Conservation (phyloP, 345 rosid genomes). For the Heritiera fomes region DNA sequence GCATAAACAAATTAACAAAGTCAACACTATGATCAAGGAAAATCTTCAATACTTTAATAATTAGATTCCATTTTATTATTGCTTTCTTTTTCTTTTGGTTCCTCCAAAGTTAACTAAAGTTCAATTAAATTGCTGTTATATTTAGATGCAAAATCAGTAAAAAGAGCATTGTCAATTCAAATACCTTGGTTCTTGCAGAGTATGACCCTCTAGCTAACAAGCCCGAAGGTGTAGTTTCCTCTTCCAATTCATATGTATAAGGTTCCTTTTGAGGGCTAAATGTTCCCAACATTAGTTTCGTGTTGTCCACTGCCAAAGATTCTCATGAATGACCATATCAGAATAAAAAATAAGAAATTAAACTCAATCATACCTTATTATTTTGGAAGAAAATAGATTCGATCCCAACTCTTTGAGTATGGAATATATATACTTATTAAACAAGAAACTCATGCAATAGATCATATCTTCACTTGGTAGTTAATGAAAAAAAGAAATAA, state of each 20-base stretch:
- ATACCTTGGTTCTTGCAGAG: slow-evolving; percentile 71
- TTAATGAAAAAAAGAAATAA: too few species aligned
- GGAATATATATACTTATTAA: too few species aligned
- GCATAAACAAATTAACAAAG: not conserved
- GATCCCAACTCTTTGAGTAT: too few species aligned
- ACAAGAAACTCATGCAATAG: too few species aligned
- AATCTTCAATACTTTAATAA: not conserved
- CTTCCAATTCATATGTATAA: slow-evolving; percentile 60
- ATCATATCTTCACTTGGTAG: too few species aligned
- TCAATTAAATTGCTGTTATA: too few species aligned
- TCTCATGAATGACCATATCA: not conserved
- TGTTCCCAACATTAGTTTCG: slow-evolving; percentile 74
- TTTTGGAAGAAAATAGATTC: too few species aligned
- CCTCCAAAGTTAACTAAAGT: too few species aligned
- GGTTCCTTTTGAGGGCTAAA: slow-evolving; percentile 76
- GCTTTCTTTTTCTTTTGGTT: too few species aligned
- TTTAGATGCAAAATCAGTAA: too few species aligned
- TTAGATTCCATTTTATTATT: too few species aligned
- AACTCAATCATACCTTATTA: not conserved
- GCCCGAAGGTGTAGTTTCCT: slow-evolving; percentile 78
- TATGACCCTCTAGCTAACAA: slow-evolving; percentile 77
- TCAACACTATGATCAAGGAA: not conserved
- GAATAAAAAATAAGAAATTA: not conserved
- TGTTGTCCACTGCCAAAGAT: slow-evolving; percentile 50
- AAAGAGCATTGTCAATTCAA: too few species aligned